Percentiles rank a stretch among this genome's conserved stretches.
Evolutionary conservation across 2,329 filamentous ascomycete genomes (phyloP).

Genomic region (Raffaelea deltoideospora): DNA sequence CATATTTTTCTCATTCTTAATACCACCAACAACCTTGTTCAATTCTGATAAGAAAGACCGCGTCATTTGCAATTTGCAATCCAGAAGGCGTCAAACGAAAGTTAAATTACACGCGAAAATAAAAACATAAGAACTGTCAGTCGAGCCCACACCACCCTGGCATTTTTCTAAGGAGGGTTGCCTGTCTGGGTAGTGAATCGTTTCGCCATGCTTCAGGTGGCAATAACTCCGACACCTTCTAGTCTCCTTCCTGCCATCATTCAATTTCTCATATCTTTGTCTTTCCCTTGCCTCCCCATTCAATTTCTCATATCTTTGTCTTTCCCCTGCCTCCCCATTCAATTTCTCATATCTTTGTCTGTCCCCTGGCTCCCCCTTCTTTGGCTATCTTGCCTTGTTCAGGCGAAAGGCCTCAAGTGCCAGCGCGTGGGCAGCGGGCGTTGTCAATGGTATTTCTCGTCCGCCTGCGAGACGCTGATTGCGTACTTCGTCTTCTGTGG

Average conservation of each 20-base stretch:
- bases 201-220: too few relatives aligned
- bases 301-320: not conserved
- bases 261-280: not conserved
- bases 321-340: too few relatives aligned
- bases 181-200: too few relatives aligned
- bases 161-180: too few relatives aligned
- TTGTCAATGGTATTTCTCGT: conserved; percentile 3
- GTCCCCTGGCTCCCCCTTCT: not conserved
- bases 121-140: too few relatives aligned
- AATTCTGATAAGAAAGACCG: too few relatives aligned
- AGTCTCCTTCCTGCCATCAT: not conserved
- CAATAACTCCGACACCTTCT: not conserved
- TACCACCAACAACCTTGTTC: not conserved
- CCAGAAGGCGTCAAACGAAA: too few relatives aligned
- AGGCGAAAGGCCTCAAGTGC: conserved; percentile 9
- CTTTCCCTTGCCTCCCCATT: too few relatives aligned
- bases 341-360: not conserved
- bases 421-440: not conserved
- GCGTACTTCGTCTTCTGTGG: conserved; percentile 17
- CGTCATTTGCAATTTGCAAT: too few relatives aligned
- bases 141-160: too few relatives aligned
- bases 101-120: too few relatives aligned
- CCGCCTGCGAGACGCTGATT: conserved; percentile 3
- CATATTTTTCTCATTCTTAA: not conserved
- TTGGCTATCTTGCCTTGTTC: not conserved